These are phyloP conservation scores for Rubus idaeus DNA, from an alignment of 306 rosid species.

Conservation along the genomic window DNA sequence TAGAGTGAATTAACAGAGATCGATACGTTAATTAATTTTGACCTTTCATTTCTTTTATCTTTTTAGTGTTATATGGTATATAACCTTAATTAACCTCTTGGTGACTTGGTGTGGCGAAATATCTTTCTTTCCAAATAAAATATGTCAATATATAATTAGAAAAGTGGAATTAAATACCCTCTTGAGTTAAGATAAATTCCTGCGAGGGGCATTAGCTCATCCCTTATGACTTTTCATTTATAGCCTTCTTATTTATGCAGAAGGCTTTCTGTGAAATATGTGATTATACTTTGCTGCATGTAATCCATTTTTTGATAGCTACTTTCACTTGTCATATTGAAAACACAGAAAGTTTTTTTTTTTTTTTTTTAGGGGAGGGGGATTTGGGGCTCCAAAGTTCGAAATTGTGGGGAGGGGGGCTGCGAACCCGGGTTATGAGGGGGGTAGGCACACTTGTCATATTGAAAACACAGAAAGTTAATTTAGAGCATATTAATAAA, in stretches of 20 bases:
- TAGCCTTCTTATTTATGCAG: too few relatives aligned
- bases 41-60: neutral
- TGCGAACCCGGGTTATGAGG: too few relatives aligned
- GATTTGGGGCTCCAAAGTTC: too few relatives aligned
- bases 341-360: neutral
- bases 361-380: too few relatives aligned
- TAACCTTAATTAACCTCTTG: neutral
- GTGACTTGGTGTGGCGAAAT: neutral
- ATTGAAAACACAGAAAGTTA: neutral
- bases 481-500: too few relatives aligned
- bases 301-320: neutral
- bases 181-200: too few relatives aligned
- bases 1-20: neutral
- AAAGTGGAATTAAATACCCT: too few relatives aligned
- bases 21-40: neutral
- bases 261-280: neutral
- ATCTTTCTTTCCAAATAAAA: too few relatives aligned
- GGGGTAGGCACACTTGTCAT: neutral
- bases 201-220: too few relatives aligned
- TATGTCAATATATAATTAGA: too few relatives aligned
- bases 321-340: neutral
- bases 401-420: too few relatives aligned
- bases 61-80: neutral
- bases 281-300: constrained; percentile 20
- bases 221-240: too few relatives aligned